Evolutionary conservation across 2,329 filamentous ascomycete species (phyloP).

Genomic region (Neurospora crassa): DNA sequence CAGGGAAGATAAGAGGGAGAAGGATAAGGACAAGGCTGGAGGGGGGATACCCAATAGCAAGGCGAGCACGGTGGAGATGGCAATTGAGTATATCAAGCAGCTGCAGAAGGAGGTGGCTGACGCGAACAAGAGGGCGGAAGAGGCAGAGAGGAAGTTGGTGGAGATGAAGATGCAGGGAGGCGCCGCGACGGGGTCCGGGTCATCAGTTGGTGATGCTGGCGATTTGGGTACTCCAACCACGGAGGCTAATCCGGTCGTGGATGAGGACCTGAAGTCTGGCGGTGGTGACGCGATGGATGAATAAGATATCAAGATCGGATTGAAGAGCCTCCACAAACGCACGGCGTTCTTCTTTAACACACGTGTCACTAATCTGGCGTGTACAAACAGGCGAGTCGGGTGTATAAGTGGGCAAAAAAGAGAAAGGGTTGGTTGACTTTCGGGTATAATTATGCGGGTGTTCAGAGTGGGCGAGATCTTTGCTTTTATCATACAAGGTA

Average conservation of each 20-base stretch:
- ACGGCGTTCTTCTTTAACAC: not conserved
- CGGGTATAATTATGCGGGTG: not conserved
- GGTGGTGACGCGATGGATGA: not conserved
- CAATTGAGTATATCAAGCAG: conserved; percentile 88
- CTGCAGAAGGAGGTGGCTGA: conserved; percentile 64
- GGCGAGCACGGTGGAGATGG: conserved; percentile 93
- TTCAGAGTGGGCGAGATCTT: not conserved
- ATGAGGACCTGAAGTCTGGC: not conserved
- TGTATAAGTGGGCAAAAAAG: not conserved
- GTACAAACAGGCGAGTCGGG: not conserved
- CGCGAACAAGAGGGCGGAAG: conserved; percentile 52
- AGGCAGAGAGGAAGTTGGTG: conserved; percentile 52
- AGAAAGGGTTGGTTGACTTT: not conserved
- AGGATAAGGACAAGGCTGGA: conserved; percentile 29
- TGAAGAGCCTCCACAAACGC: not conserved
- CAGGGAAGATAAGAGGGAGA: conserved; percentile 37
- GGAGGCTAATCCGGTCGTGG: not conserved
- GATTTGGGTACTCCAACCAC: not conserved
- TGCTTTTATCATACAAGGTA: not conserved
- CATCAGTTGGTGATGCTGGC: not conserved
- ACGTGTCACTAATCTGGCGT: not conserved
- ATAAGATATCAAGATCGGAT: not conserved
- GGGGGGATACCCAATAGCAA: conserved; percentile 67
- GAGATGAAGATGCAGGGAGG: not conserved
- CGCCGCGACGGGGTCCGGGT: not conserved